Conservation (phyloP, 306 rosid genomes). For the Bauhinia variegata region DNA sequence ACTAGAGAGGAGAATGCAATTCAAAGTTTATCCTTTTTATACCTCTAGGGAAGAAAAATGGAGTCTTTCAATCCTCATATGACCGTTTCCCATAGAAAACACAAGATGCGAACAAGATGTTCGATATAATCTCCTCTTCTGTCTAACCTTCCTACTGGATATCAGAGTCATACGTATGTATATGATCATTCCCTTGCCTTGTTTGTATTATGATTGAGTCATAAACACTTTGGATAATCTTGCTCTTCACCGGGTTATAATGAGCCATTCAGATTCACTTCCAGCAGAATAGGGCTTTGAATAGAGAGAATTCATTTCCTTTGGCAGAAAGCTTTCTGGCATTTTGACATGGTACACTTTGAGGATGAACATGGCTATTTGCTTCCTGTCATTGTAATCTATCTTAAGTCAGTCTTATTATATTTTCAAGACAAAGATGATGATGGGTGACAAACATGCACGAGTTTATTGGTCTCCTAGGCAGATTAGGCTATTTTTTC, state of each 20-base stretch:
- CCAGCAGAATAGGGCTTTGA: background rate
- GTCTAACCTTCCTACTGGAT: background rate
- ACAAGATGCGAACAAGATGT: slow-evolving; percentile 11
- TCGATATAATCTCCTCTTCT: slow-evolving; percentile 20
- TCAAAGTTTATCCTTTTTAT: background rate
- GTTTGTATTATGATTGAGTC: no score
- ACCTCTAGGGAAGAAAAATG: background rate
- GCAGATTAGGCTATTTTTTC: no score
- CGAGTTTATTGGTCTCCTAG: no score
- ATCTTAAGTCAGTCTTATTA: slow-evolving; percentile 9
- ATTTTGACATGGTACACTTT: background rate
- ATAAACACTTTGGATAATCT: no score
- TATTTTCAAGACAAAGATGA: slow-evolving; percentile 14
- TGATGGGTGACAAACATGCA: background rate
- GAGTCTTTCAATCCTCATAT: slow-evolving; percentile 14
- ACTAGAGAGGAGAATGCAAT: background rate
- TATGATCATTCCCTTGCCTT: no score
- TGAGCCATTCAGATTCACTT: background rate
- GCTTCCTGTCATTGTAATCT: background rate
- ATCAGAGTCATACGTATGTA: background rate
- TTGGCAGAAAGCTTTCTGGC: background rate
- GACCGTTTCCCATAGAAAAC: background rate
- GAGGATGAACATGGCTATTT: no score
- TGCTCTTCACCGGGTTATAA: no score
- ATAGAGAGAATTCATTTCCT: background rate